phyloP scores from a whole-genome alignment of 768 basidiomycete genomes.

The Lactifluus hygrophoroides region DNA sequence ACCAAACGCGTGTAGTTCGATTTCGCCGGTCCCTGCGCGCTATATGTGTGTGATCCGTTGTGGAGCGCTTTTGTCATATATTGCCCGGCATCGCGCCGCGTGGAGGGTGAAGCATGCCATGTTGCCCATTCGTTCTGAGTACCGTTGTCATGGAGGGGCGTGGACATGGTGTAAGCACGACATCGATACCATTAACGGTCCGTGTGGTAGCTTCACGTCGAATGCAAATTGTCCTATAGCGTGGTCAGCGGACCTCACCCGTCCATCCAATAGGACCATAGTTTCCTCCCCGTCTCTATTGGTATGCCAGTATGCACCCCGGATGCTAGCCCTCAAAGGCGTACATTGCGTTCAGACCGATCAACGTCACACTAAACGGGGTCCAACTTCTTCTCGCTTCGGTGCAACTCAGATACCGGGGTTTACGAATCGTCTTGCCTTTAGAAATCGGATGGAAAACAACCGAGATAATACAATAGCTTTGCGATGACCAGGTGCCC shows the following conservation, averaged over 20 bases:
- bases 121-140: neutral
- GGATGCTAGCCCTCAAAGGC: neutral
- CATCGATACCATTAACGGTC: neutral
- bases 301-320: neutral
- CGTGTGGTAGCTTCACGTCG: neutral
- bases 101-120: neutral
- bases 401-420: neutral
- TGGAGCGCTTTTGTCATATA: neutral
- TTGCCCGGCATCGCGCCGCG: neutral
- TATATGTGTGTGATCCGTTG: neutral
- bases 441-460: neutral
- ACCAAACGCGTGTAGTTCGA: neutral
- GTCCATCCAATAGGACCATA: neutral
- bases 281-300: neutral
- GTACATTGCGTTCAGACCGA: neutral
- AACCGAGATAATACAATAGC: no score
- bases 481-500: neutral
- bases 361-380: neutral
- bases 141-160: neutral
- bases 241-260: neutral
- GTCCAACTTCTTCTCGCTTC: neutral
- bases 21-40: neutral
- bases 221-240: neutral
- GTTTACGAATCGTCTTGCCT: no score
- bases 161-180: neutral